phyloP scores from a whole-genome alignment of 78 protist genomes.

The Corallochytrium limacisporum region DNA sequence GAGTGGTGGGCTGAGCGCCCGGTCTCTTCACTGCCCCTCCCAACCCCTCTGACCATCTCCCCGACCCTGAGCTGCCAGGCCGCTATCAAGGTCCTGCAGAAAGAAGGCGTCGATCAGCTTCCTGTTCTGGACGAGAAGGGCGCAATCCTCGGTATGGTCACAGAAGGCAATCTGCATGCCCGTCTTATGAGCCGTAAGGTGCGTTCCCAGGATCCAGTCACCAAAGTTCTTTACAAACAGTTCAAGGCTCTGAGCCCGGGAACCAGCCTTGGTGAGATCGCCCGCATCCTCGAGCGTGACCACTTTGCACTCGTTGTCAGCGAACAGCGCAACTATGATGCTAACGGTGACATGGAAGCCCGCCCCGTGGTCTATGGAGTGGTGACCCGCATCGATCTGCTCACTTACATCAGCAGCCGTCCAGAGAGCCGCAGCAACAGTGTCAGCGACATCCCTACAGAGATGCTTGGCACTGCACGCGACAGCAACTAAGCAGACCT shows the following conservation, averaged over 20 bases:
- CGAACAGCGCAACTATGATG: constrained; percentile 5
- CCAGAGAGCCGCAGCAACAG: no score
- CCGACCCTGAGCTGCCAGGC: neutral
- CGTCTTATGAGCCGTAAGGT: no score
- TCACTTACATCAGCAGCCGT: constrained; percentile 8
- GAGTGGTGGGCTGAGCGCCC: neutral
- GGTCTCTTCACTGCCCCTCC: neutral
- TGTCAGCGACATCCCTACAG: no score
- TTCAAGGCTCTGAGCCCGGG: neutral
- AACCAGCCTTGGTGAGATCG: constrained; percentile 10
- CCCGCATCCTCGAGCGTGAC: constrained; percentile 2
- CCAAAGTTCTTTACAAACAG: neutral
- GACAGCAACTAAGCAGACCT: no score
- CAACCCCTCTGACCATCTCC: constrained; percentile 4
- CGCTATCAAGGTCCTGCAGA: neutral
- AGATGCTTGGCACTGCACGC: no score
- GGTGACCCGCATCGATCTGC: constrained; percentile 19
- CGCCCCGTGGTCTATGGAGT: neutral
- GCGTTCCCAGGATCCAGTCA: constrained; percentile 3
- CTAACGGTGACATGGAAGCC: neutral
- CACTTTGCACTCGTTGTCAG: constrained; percentile 13
- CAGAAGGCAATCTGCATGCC: constrained; percentile 14
- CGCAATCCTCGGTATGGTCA: constrained; percentile 2
- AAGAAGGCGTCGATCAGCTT: constrained; percentile 26
- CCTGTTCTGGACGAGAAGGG: constrained; percentile 7